These are phyloP conservation scores for Lentinula boryana DNA, from an alignment of 768 basidiomycete genomes.

Conservation along the genomic window DNA sequence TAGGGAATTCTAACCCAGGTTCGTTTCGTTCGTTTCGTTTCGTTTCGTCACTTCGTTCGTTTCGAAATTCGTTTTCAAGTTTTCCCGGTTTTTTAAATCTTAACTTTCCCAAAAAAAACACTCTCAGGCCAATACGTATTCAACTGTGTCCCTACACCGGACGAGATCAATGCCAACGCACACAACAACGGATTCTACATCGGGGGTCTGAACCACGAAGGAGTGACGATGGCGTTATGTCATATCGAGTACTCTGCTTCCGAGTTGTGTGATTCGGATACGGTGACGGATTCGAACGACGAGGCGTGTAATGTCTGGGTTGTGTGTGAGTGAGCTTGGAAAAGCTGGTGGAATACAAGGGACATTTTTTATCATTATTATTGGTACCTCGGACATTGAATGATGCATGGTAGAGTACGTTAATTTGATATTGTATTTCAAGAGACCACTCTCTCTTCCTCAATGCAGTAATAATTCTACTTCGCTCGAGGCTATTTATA, in stretches of 20 bases:
- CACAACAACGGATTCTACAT: not conserved
- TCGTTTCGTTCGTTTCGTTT: not conserved
- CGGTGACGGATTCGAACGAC: not conserved
- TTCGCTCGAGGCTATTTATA: no score
- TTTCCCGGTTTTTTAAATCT: no score
- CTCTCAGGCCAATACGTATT: not conserved
- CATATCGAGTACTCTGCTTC: not conserved
- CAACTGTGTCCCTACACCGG: not conserved
- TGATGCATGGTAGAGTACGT: no score
- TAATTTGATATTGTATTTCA: no score
- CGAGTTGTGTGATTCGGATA: not conserved
- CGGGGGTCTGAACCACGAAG: not conserved
- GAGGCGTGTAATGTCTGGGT: not conserved
- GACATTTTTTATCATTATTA: no score
- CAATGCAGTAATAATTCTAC: no score
- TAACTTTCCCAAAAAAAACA: not conserved
- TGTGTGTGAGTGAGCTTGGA: not conserved
- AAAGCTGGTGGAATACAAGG: no score
- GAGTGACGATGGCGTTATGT: not conserved
- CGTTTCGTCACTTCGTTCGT: no score
- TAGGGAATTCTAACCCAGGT: not conserved
- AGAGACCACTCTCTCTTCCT: no score
- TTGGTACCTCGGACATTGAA: no score
- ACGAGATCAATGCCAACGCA: not conserved
- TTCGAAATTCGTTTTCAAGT: no score